A percentile compares a stretch with the other conserved stretches of the same genome.
Evolutionary conservation across 768 basidiomycete genomes (phyloP).

Genomic region (Hericium erinaceus): DNA sequence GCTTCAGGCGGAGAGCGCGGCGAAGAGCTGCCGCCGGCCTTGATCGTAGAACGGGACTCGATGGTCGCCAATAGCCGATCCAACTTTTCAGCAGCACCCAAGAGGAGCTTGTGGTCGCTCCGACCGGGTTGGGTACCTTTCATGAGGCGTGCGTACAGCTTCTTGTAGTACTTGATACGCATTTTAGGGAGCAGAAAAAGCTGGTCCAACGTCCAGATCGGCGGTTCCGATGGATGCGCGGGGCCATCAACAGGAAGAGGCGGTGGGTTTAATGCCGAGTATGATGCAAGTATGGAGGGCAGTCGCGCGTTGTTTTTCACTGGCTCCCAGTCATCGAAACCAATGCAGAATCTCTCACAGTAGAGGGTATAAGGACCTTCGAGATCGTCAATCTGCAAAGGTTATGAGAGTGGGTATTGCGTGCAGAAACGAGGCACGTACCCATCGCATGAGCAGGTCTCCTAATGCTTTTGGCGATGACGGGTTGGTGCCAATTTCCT

Average conservation of each 20-base stretch:
- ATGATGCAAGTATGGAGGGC: slow-evolving; percentile 51
- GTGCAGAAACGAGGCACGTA: slow-evolving; percentile 29
- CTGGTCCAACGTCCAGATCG: slow-evolving; percentile 74
- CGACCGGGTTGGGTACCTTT: slow-evolving; percentile 81
- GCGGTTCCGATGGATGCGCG: slow-evolving; percentile 25
- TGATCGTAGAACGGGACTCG: slow-evolving; percentile 47
- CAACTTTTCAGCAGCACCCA: slow-evolving; percentile 73
- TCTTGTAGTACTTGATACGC: slow-evolving; percentile 86
- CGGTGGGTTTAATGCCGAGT: slow-evolving; percentile 60
- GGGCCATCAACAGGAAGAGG: slow-evolving; percentile 32
- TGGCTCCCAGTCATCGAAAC: slow-evolving; percentile 80
- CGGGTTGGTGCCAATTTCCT: slow-evolving; percentile 88
- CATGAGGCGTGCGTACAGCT: slow-evolving; percentile 76
- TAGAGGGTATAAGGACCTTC: slow-evolving; percentile 82
- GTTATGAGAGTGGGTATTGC: slow-evolving; percentile 9
- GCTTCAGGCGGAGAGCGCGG: slow-evolving; percentile 23
- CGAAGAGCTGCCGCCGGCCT: slow-evolving; percentile 32
- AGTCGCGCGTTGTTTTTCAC: slow-evolving; percentile 72
- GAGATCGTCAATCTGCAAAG: slow-evolving; percentile 78
- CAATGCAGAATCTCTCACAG: slow-evolving; percentile 55
- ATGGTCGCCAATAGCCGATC: slow-evolving; percentile 61
- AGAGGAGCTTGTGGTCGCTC: slow-evolving; percentile 76
- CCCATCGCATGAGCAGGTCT: slow-evolving; percentile 96
- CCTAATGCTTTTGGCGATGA: slow-evolving; percentile 90
- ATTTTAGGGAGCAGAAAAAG: slow-evolving; percentile 81